Evolutionary conservation across 257 asterid genomes (phyloP).

Genomic region (Capsicum rhomboideum): DNA sequence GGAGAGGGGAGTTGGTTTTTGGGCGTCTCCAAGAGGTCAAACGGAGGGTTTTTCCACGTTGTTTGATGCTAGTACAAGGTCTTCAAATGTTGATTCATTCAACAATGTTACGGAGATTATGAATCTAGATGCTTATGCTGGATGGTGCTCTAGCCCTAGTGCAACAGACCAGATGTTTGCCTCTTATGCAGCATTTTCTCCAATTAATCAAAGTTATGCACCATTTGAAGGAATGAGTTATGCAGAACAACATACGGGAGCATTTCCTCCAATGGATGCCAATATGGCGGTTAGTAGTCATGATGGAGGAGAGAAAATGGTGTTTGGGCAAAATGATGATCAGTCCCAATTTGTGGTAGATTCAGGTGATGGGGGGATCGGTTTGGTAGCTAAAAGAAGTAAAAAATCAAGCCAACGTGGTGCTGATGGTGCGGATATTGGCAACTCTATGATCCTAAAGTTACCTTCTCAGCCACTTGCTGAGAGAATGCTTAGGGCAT

Average conservation of each 20-base stretch:
- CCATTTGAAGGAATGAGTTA: slow-evolving; percentile 42
- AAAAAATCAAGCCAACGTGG: slow-evolving; percentile 1
- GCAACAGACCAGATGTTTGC: slow-evolving; percentile 54
- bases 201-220: slow-evolving; percentile 25
- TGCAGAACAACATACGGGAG: slow-evolving; percentile 29
- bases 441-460: slow-evolving; percentile 32
- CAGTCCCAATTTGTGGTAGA: slow-evolving; percentile 17
- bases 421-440: slow-evolving; percentile 9
- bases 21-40: slow-evolving; percentile 16
- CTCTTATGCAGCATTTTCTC: slow-evolving; percentile 33
- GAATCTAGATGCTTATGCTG: slow-evolving; percentile 54
- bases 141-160: slow-evolving; percentile 61
- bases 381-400: slow-evolving; percentile 8
- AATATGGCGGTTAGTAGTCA: neutral
- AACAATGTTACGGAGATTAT: slow-evolving; percentile 37
- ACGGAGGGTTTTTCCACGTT: slow-evolving; percentile 27
- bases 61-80: slow-evolving; percentile 22
- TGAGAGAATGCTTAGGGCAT: slow-evolving; percentile 68
- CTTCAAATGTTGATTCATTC: slow-evolving; percentile 30
- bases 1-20: slow-evolving; percentile 11
- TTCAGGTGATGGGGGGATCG: slow-evolving; percentile 21
- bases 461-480: slow-evolving; percentile 38
- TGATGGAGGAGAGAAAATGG: slow-evolving; percentile 23
- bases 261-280: slow-evolving; percentile 5
- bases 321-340: slow-evolving; percentile 20